These are phyloP conservation scores for Cantharellus anzutake DNA, from an alignment of 768 basidiomycete genomes.

Conservation along the genomic window DNA sequence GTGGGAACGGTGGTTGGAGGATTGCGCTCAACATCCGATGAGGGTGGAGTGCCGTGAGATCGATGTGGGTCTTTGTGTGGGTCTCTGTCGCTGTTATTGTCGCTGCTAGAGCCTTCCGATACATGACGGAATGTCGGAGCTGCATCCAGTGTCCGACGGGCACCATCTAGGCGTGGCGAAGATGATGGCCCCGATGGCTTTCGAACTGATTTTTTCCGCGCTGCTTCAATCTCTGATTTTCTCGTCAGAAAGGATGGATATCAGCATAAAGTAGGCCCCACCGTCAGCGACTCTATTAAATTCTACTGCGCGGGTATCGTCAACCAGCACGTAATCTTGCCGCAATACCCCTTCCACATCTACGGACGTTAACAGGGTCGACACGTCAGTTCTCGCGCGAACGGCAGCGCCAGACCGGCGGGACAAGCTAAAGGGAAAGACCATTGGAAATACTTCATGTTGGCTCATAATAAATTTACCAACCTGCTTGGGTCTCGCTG, in stretches of 20 bases:
- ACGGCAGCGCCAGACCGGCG: not conserved
- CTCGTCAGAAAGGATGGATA: not conserved
- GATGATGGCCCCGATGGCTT: not conserved
- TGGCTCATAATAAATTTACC: too few relatives aligned
- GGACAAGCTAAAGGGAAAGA: not conserved
- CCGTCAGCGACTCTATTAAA: constrained; percentile 87
- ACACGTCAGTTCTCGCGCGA: not conserved
- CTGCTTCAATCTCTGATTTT: not conserved
- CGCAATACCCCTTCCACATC: constrained; percentile 25
- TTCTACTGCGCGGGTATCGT: constrained; percentile 75
- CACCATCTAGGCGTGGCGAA: not conserved
- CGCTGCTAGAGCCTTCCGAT: not conserved
- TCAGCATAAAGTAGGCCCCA: constrained; percentile 17
- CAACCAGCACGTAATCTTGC: constrained; percentile 82
- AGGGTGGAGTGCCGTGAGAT: not conserved
- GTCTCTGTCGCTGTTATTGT: not conserved
- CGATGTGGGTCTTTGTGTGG: not conserved
- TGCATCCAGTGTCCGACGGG: not conserved
- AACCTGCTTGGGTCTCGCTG: too few relatives aligned
- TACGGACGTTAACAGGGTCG: not conserved
- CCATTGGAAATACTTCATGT: not conserved
- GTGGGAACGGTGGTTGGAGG: not conserved
- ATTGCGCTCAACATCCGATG: not conserved
- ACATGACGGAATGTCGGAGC: not conserved
- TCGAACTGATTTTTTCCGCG: not conserved